phyloP scores from a whole-genome alignment of 192 early-diverging fungal genomes.

The Geosiphon pyriformis region DNA sequence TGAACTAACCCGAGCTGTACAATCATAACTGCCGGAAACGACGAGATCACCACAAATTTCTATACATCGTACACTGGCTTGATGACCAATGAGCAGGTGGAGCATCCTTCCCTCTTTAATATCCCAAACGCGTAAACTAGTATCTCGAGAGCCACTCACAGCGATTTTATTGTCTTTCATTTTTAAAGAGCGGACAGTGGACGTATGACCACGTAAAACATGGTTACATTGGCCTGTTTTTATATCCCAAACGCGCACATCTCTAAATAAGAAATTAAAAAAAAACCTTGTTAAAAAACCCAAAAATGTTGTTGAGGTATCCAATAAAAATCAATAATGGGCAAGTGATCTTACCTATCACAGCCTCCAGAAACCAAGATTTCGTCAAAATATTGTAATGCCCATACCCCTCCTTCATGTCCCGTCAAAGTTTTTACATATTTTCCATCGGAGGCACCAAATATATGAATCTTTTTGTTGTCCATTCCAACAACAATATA shows the following conservation, averaged over 20 bases:
- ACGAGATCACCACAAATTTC: constrained; percentile 78
- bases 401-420: constrained; percentile 95
- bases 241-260: constrained; percentile 95
- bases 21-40: constrained; percentile 92
- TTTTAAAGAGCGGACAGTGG: constrained; percentile 94
- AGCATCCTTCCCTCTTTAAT: constrained; percentile 61
- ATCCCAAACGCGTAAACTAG: constrained; percentile 89
- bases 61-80: constrained; percentile 84
- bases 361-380: constrained; percentile 89
- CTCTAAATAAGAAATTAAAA: constrained; percentile 30
- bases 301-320: not conserved
- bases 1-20: constrained; percentile 59
- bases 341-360: constrained; percentile 75
- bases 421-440: constrained; percentile 70
- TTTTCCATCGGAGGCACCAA: constrained; percentile 73
- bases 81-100: constrained; percentile 81
- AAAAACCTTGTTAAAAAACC: constrained; percentile 2
- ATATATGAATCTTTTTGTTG: constrained; percentile 89
- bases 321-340: constrained; percentile 3
- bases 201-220: constrained; percentile 90
- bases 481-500: constrained; percentile 93
- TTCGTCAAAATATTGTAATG: constrained; percentile 79
- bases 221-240: constrained; percentile 79
- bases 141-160: constrained; percentile 91
- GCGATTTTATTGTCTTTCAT: constrained; percentile 60